Conservation (phyloP, 2,329 filamentous ascomycete species). For the Fusarium pseudonygamai region DNA sequence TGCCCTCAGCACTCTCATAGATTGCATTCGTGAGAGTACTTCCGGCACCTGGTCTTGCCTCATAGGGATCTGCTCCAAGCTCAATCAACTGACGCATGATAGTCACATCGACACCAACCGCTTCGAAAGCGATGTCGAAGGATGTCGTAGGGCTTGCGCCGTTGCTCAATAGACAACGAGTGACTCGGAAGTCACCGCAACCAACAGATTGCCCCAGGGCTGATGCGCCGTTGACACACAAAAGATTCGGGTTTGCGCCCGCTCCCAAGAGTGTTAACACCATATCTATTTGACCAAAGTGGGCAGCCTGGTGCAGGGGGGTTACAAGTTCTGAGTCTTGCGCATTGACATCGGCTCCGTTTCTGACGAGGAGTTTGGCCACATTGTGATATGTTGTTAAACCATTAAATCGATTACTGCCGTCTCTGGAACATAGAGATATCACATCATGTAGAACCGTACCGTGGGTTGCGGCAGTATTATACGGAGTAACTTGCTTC, state of each 20-base stretch:
- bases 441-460: conserved; percentile 30
- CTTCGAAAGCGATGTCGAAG: background rate
- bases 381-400: conserved; percentile 1
- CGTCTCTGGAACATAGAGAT: background rate
- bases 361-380: conserved; percentile 12
- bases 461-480: background rate
- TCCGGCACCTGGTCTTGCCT: background rate
- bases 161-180: conserved; percentile 10
- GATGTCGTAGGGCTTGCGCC: conserved; percentile 22
- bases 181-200: background rate
- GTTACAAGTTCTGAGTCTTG: conserved; percentile 18
- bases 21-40: conserved; percentile 14
- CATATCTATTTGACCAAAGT: background rate
- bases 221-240: conserved; percentile 4
- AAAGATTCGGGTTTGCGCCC: conserved; percentile 32
- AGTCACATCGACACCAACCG: background rate
- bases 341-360: conserved; percentile 30
- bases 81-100: conserved; percentile 3
- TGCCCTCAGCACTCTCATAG: background rate
- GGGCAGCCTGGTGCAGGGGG: conserved; percentile 21
- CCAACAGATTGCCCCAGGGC: conserved; percentile 13
- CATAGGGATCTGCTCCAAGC: conserved; percentile 27
- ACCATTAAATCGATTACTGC: no score
- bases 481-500: background rate
- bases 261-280: conserved; percentile 18